phyloP scores from a whole-genome alignment of 2,329 filamentous ascomycete genomes.

The Alternaria sp. region DNA sequence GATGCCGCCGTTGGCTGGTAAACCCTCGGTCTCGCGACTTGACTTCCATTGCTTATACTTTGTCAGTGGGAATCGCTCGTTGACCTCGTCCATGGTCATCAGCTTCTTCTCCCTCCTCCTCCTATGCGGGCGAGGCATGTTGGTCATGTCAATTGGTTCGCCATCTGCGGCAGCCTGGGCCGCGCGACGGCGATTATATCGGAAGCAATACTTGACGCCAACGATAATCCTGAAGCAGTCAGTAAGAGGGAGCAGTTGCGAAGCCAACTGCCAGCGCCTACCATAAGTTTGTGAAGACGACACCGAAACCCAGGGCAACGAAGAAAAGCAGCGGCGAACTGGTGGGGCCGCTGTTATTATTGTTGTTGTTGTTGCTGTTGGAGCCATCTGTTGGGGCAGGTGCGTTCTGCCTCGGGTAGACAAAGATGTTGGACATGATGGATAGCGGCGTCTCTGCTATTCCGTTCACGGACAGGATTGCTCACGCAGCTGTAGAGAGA shows the following conservation, averaged over 20 bases:
- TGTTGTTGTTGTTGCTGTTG: constrained; percentile 40
- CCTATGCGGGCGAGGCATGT: constrained; percentile 85
- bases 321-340: constrained; percentile 88
- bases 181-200: constrained; percentile 94
- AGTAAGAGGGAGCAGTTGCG: constrained; percentile 21
- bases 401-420: constrained; percentile 4
- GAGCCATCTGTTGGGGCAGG: constrained; percentile 11
- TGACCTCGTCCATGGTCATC: constrained; percentile 99
- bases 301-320: constrained; percentile 93
- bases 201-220: constrained; percentile 98
- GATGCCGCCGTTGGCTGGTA: constrained; percentile 86
- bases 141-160: constrained; percentile 86
- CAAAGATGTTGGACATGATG: constrained; percentile 17
- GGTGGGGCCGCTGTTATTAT: constrained; percentile 60
- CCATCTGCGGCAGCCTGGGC: constrained; percentile 75
- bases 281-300: constrained; percentile 99
- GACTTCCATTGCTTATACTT: constrained; percentile 98
- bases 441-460: constrained; percentile 8
- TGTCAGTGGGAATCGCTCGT: constrained; percentile 92
- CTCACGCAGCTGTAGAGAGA: background rate
- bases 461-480: constrained; percentile 17
- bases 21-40: constrained; percentile 80
- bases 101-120: constrained; percentile 95
- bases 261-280: constrained; percentile 53
- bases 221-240: constrained; percentile 86